phyloP scores from a whole-genome alignment of 2,329 filamentous ascomycete genomes.

The Xylaria sp. region DNA sequence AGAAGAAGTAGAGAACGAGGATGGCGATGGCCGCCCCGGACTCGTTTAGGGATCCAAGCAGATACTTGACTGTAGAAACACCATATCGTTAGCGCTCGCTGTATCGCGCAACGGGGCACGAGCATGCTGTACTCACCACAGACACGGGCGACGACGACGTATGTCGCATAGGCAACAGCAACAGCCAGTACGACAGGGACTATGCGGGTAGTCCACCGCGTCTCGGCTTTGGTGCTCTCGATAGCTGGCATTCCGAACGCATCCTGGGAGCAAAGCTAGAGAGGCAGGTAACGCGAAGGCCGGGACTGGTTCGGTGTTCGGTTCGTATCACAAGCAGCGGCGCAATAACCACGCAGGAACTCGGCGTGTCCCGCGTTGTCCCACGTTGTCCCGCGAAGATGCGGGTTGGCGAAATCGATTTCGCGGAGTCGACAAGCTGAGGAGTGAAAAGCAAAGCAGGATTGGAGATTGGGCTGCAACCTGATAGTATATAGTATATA shows the following conservation, averaged over 20 bases:
- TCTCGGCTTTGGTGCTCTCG: constrained; percentile 56
- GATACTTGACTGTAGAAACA: constrained; percentile 70
- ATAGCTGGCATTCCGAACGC: constrained; percentile 46
- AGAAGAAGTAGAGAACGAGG: constrained; percentile 76
- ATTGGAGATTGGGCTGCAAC: constrained; percentile 34
- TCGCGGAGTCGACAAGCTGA: constrained; percentile 8
- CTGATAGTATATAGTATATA: too few relatives aligned
- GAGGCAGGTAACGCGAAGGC: neutral
- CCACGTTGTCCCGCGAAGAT: constrained; percentile 1
- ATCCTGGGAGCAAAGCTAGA: constrained; percentile 28
- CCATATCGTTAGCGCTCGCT: constrained; percentile 19
- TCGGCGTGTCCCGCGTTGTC: constrained; percentile 5
- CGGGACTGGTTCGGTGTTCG: neutral
- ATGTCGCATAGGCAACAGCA: constrained; percentile 75
- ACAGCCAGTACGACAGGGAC: constrained; percentile 76
- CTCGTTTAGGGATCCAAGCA: constrained; percentile 63
- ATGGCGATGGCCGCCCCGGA: constrained; percentile 72
- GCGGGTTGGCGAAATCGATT: constrained; percentile 10
- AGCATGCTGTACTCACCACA: constrained; percentile 66
- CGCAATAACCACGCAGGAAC: constrained; percentile 6
- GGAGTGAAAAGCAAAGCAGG: constrained; percentile 1
- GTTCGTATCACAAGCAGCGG: constrained; percentile 4
- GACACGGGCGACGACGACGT: constrained; percentile 72
- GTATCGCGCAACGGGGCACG: neutral
- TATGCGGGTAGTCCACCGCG: constrained; percentile 69